Evolutionary conservation across 2,329 filamentous ascomycete genomes (phyloP).

Genomic region (Arthroderma uncinatum): DNA sequence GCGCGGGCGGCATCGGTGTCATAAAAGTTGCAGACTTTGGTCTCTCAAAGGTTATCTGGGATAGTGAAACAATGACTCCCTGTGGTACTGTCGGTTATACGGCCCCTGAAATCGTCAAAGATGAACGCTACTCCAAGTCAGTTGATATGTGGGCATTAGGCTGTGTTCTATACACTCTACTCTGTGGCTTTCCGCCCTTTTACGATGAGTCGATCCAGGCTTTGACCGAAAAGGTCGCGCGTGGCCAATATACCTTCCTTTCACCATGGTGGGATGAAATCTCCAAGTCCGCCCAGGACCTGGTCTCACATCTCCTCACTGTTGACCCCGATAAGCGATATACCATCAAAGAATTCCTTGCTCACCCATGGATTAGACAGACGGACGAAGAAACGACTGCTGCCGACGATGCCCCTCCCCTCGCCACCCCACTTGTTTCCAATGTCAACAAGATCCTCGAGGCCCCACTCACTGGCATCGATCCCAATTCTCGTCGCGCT

Average conservation of each 20-base stretch:
- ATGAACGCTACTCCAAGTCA: conserved; percentile 95
- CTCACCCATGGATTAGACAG: conserved; percentile 83
- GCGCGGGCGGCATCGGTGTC: conserved; percentile 77
- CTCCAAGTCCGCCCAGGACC: conserved; percentile 83
- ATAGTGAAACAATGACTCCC: conserved; percentile 96
- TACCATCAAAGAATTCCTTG: conserved; percentile 82
- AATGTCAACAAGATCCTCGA: conserved; percentile 48
- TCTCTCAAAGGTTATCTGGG: conserved; percentile 95
- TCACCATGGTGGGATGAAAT: conserved; percentile 99
- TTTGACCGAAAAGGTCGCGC: conserved; percentile 92
- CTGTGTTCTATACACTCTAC: conserved; percentile 89
- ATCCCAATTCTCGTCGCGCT: conserved; percentile 47
- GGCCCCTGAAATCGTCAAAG: conserved; percentile 95
- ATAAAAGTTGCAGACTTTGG: conserved; percentile 99
- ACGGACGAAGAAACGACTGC: conserved; percentile 57
- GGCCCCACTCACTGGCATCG: conserved; percentile 41
- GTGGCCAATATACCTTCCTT: conserved; percentile 92
- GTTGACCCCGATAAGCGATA: conserved; percentile 94
- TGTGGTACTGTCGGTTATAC: conserved; percentile 98
- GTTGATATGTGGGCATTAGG: conserved; percentile 99
- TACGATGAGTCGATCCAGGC: conserved; percentile 98
- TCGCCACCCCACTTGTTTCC: conserved; percentile 52
- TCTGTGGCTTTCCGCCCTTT: conserved; percentile 96
- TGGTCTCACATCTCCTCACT: conserved; percentile 84
- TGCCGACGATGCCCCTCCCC: conserved; percentile 57